Percentiles rank a stretch among this genome's conserved stretches.
Evolutionary conservation across 169 alveolate species (phyloP).

Genomic region (Plasmodium malariae): DNA sequence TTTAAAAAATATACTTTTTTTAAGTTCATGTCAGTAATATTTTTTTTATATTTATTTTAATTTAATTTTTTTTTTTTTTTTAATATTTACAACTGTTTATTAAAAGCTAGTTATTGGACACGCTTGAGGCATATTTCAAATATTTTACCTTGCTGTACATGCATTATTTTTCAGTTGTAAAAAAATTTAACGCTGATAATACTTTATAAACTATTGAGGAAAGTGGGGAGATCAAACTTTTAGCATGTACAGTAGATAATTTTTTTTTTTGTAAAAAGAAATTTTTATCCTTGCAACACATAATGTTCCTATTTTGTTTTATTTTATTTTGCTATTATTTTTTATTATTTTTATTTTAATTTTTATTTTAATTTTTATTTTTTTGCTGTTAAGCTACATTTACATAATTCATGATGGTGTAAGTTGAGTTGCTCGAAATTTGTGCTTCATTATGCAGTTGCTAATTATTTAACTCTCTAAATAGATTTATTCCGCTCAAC

Average conservation of each 20-base stretch:
- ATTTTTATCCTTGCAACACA: background rate
- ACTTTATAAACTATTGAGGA: no score
- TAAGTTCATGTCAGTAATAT: no score
- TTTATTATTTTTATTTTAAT: background rate
- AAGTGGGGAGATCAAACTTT: no score
- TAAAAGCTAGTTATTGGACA: slow-evolving; percentile 16
- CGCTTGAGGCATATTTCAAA: background rate
- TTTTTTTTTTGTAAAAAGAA: no score
- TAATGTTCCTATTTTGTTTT: slow-evolving; percentile 2
- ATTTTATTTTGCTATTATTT: background rate
- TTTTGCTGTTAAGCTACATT: background rate
- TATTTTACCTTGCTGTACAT: slow-evolving; percentile 34
- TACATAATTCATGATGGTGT: background rate
- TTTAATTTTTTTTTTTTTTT: slow-evolving; percentile 25
- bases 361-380: background rate
- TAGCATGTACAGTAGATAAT: no score
- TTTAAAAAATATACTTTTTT: no score
- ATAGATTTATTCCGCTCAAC: background rate
- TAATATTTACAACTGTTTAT: slow-evolving; percentile 1
- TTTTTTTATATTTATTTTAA: background rate
- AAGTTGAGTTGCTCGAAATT: background rate
- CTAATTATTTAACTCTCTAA: background rate
- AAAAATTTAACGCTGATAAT: no score
- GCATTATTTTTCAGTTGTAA: slow-evolving; percentile 19
- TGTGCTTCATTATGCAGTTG: background rate